A percentile compares a stretch with the other conserved stretches of the same genome.
Conservation (phyloP, 345 rosid genomes). For the Gossypium longicalyx region DNA sequence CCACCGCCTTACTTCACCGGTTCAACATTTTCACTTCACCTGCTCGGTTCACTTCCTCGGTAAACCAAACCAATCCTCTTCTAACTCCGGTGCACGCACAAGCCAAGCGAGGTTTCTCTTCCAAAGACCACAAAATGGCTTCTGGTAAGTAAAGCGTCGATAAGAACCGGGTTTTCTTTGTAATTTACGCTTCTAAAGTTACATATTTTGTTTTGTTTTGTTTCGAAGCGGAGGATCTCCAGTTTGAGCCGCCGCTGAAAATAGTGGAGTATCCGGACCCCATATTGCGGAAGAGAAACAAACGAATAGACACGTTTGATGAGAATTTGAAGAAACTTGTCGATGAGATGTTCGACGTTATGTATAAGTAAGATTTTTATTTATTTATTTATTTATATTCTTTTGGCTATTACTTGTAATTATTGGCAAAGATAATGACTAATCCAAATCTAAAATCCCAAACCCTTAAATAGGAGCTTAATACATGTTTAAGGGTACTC, state of each 20-base stretch:
- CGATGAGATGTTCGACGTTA: constrained; percentile 82
- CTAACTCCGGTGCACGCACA: constrained; percentile 29
- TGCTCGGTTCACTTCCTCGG: constrained; percentile 24
- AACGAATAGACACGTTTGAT: constrained; percentile 62
- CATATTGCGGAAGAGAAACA: constrained; percentile 63
- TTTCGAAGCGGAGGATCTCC: constrained; percentile 59
- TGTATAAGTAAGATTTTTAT: constrained; percentile 74
- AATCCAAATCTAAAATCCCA: neutral
- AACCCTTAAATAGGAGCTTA: no score
- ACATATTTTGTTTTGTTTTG: neutral
- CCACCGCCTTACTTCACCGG: constrained; percentile 11
- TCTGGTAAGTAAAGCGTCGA: constrained; percentile 36
- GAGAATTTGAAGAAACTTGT: constrained; percentile 74
- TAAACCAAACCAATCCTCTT: constrained; percentile 25
- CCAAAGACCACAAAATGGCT: constrained; percentile 39
- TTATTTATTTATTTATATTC: neutral
- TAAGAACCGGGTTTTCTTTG: neutral
- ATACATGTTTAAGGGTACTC: no score
- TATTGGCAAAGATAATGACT: neutral
- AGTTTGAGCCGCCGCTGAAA: constrained; percentile 64
- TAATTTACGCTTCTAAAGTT: neutral
- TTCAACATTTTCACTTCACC: constrained; percentile 23
- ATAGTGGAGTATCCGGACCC: constrained; percentile 93
- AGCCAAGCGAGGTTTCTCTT: constrained; percentile 41
- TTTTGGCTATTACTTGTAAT: neutral